Conservation (phyloP, 1,139 yeast species). For the Saccharomyces hybrid region DNA sequence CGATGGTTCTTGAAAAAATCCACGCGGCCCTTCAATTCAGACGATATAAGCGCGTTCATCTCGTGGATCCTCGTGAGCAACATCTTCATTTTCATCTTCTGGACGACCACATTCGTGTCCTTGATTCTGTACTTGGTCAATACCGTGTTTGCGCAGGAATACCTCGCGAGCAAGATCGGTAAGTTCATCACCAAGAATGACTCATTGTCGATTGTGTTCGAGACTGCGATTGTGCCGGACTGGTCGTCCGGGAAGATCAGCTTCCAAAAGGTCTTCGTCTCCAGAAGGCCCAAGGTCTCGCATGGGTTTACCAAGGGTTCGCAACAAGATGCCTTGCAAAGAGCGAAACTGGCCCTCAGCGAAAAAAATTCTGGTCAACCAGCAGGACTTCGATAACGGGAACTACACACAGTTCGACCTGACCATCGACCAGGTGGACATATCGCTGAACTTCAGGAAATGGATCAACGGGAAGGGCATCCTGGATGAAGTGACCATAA, state of each 20-base stretch:
- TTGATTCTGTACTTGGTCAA: constrained; percentile 68
- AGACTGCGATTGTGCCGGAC: constrained; percentile 89
- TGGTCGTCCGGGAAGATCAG: constrained; percentile 86
- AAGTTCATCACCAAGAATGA: constrained; percentile 77
- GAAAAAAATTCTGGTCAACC: constrained; percentile 26
- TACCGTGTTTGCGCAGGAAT: constrained; percentile 85
- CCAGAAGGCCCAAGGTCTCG: constrained; percentile 55
- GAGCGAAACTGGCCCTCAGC: constrained; percentile 28
- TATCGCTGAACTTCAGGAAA: constrained; percentile 70
- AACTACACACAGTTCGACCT: constrained; percentile 92
- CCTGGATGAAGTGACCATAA: constrained; percentile 69
- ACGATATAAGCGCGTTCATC: constrained; percentile 80
- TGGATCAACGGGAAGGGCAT: constrained; percentile 92
- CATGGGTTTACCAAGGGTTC: constrained; percentile 58
- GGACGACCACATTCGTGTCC: constrained; percentile 86
- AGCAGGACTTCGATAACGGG: constrained; percentile 63
- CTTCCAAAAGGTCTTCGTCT: constrained; percentile 78
- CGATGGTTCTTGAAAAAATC: constrained; percentile 64
- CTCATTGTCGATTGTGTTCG: constrained; percentile 82
- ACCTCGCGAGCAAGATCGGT: constrained; percentile 74
- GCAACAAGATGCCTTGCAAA: constrained; percentile 36
- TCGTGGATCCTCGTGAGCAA: constrained; percentile 90
- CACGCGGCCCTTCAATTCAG: constrained; percentile 71
- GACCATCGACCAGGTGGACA: constrained; percentile 76
- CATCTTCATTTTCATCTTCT: constrained; percentile 64